Conservation (phyloP, 1,284 basidiomycete species). For the Anthracocystis panici-leucophaei region DNA sequence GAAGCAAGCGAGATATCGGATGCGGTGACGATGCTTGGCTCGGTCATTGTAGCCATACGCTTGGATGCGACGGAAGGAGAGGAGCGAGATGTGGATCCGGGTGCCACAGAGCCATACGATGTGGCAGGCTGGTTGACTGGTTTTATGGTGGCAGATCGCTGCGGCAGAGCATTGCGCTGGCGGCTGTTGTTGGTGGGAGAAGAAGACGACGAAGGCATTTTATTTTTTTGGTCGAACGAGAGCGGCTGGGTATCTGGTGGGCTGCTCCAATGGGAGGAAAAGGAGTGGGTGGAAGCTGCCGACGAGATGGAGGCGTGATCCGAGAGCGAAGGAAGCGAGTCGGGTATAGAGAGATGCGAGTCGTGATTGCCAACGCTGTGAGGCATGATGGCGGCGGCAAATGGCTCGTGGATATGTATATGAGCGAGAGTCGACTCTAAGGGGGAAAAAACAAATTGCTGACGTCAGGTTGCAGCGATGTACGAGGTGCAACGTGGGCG, state of each 20-base stretch:
- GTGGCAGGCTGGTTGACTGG: slow-evolving; percentile 13
- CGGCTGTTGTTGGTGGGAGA: background rate
- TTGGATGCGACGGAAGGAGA: background rate
- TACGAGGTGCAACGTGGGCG: background rate
- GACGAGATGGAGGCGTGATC: slow-evolving; percentile 22
- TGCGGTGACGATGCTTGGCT: background rate
- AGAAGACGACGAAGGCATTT: background rate
- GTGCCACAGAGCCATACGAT: too few relatives aligned
- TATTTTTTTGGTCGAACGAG: background rate
- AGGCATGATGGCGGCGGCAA: slow-evolving; percentile 20
- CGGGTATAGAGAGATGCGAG: slow-evolving; percentile 25
- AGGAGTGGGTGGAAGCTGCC: slow-evolving; percentile 21
- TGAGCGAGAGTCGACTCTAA: background rate
- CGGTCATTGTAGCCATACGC: slow-evolving; percentile 2
- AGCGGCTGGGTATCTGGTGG: slow-evolving; percentile 17
- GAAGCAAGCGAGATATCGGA: slow-evolving; percentile 8
- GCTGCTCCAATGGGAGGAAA: slow-evolving; percentile 10
- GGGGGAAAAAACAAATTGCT: background rate
- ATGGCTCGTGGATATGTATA: background rate
- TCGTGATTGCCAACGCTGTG: slow-evolving; percentile 26
- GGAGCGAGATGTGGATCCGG: background rate
- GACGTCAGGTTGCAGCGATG: slow-evolving; percentile 5
- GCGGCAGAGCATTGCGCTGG: slow-evolving; percentile 4
- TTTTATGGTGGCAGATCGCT: slow-evolving; percentile 32
- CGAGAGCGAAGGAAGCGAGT: slow-evolving; percentile 29